Percentiles rank a stretch among this genome's conserved stretches.
Conservation (phyloP, 2,329 filamentous ascomycete genomes). For the Beauveria pseudobassiana region DNA sequence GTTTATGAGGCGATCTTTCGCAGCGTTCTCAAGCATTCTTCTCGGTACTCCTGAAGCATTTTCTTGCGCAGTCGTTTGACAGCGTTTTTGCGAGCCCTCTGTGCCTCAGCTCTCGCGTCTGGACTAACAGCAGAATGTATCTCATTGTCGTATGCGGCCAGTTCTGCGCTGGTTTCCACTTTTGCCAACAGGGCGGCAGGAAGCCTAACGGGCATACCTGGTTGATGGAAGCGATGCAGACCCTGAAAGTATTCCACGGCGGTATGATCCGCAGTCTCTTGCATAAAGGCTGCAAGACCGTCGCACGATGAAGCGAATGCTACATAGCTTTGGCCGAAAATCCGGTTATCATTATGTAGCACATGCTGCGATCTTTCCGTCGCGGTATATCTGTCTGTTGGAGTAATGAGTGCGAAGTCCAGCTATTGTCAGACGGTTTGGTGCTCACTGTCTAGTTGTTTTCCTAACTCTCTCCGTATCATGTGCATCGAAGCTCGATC, state of each 20-base stretch:
- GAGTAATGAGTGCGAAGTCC: background rate
- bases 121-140: background rate
- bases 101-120: background rate
- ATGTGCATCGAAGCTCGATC: background rate
- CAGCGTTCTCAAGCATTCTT: background rate
- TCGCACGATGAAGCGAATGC: background rate
- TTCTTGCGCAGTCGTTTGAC: background rate
- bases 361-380: conserved; percentile 1
- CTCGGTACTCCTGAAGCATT: background rate
- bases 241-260: conserved; percentile 4
- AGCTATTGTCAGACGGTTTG: background rate
- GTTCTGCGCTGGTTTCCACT: background rate
- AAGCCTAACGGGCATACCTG: conserved; percentile 1
- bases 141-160: background rate
- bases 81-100: background rate
- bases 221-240: background rate
- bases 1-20: background rate
- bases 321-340: conserved; percentile 8
- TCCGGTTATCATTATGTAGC: background rate
- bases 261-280: background rate
- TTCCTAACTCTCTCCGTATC: conserved; percentile 1
- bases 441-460: conserved; percentile 1
- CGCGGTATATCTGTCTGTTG: background rate
- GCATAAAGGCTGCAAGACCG: background rate
- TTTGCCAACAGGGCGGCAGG: background rate